phyloP scores from a whole-genome alignment of 768 basidiomycete genomes.

The Lactarius quietus region DNA sequence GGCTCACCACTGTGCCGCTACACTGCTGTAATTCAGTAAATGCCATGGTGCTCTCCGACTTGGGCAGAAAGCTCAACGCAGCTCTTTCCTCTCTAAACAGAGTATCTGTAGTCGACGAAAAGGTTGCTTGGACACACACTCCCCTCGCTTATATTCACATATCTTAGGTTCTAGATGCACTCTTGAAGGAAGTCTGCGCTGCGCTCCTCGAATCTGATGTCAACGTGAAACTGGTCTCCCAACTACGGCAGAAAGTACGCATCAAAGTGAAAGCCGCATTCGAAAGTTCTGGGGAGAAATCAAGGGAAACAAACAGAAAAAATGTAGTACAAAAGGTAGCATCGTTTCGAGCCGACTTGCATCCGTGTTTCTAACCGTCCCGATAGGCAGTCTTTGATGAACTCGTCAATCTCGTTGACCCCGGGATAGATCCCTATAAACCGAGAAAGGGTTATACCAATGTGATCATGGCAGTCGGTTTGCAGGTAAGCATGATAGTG shows the following conservation, averaged over 20 bases:
- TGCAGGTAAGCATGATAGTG: slow-evolving; percentile 58
- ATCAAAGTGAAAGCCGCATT: slow-evolving; percentile 80
- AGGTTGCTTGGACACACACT: slow-evolving; percentile 45
- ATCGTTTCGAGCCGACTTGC: background rate
- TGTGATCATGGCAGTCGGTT: slow-evolving; percentile 96
- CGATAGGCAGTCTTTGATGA: slow-evolving; percentile 92
- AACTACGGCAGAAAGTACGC: slow-evolving; percentile 85
- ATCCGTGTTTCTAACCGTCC: slow-evolving; percentile 6
- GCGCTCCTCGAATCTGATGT: slow-evolving; percentile 96
- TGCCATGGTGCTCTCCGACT: slow-evolving; percentile 91
- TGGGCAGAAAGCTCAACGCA: slow-evolving; percentile 90
- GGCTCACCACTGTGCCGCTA: slow-evolving; percentile 2
- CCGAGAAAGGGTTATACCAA: slow-evolving; percentile 93
- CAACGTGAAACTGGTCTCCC: slow-evolving; percentile 93
- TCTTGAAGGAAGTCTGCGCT: slow-evolving; percentile 92
- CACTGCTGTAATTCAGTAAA: slow-evolving; percentile 22
- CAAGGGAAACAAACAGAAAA: slow-evolving; percentile 78
- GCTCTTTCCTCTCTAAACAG: slow-evolving; percentile 88
- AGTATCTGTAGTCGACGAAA: slow-evolving; percentile 86
- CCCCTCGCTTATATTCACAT: slow-evolving; percentile 12
- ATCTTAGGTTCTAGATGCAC: slow-evolving; percentile 82
- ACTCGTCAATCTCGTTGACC: slow-evolving; percentile 91
- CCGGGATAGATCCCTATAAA: slow-evolving; percentile 92
- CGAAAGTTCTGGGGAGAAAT: slow-evolving; percentile 64
- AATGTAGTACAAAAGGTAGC: slow-evolving; percentile 88